phyloP scores from a whole-genome alignment of 306 rosid species.

The Cajanus cajan region DNA sequence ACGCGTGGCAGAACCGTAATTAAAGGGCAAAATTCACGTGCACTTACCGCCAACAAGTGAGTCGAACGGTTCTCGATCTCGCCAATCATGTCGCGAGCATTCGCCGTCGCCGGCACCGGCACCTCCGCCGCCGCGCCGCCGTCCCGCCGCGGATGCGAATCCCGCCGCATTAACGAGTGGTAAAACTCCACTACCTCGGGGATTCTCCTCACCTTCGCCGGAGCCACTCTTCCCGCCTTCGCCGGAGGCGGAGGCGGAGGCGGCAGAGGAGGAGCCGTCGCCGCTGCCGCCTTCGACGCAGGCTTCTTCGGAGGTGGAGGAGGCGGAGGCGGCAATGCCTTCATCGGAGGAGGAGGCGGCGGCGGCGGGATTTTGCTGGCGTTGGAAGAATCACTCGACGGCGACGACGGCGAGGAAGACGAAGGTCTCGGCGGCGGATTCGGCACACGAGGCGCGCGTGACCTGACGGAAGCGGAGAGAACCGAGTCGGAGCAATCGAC shows the following conservation, averaged over 20 bases:
- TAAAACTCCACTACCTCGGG: conserved; percentile 99
- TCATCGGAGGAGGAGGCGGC: conserved; percentile 21
- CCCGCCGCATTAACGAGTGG: conserved; percentile 93
- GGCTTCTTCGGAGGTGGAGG: conserved; percentile 43
- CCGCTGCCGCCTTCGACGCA: conserved; percentile 27
- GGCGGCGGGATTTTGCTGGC: conserved; percentile 35
- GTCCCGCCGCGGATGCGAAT: conserved; percentile 64
- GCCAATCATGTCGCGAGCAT: conserved; percentile 97
- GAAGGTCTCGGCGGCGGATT: conserved; percentile 88
- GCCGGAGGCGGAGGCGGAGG: conserved; percentile 71
- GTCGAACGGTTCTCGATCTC: conserved; percentile 99
- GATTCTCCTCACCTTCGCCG: conserved; percentile 74
- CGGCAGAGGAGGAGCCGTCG: conserved; percentile 64
- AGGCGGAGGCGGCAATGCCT: conserved; percentile 28
- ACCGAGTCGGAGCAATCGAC: conserved; percentile 52
- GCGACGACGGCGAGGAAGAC: conserved; percentile 38
- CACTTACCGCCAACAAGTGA: conserved; percentile 84
- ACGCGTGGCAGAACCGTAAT: conserved; percentile 52
- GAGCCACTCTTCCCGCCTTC: conserved; percentile 41
- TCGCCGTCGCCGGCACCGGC: conserved; percentile 57
- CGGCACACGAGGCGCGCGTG: conserved; percentile 86
- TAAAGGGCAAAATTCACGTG: conserved; percentile 20
- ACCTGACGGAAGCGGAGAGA: conserved; percentile 44
- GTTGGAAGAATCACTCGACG: conserved; percentile 12
- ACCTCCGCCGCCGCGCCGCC: conserved; percentile 43